These are phyloP conservation scores for Globisporangium irregulare DNA, from an alignment of 352 stramenopile species.

Conservation along the genomic window DNA sequence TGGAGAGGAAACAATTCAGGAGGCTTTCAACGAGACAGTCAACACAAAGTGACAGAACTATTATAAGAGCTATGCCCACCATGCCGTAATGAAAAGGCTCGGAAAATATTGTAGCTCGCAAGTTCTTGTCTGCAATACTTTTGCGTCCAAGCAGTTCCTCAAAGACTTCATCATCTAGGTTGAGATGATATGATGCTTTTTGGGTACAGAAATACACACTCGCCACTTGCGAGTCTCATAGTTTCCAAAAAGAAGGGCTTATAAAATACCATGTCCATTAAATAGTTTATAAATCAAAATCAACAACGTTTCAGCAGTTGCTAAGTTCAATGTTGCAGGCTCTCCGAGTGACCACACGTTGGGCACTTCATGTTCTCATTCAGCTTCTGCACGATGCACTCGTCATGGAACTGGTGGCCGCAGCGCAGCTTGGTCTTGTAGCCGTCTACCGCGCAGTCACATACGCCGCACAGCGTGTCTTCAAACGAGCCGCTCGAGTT, in stretches of 20 bases:
- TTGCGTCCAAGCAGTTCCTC: not conserved
- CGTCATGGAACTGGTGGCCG: slow-evolving; percentile 50
- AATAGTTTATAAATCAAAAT: slow-evolving; percentile 1
- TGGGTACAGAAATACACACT: not conserved
- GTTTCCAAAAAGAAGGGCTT: not conserved
- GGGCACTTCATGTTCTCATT: slow-evolving; percentile 40
- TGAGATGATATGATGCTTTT: not conserved
- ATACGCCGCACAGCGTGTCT: slow-evolving; percentile 21
- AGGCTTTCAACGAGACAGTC: not conserved
- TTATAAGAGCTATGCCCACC: not conserved
- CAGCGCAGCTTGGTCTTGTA: slow-evolving; percentile 31
- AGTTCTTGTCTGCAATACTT: not conserved
- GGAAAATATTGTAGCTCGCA: no score
- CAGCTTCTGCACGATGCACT: slow-evolving; percentile 42
- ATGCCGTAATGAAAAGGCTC: no score
- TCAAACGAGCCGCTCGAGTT: slow-evolving; percentile 1
- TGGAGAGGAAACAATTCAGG: not conserved
- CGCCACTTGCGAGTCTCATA: not conserved
- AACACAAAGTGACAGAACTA: not conserved
- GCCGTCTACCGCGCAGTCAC: slow-evolving; percentile 15
- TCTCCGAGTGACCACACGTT: slow-evolving; percentile 22
- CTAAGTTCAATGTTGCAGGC: not conserved
- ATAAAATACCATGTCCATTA: slow-evolving; percentile 4
- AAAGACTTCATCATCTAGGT: not conserved
- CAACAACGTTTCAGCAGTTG: not conserved